These are phyloP conservation scores for Monosporascus cannonballus DNA, from an alignment of 2,329 filamentous ascomycete species.

Conservation along the genomic window DNA sequence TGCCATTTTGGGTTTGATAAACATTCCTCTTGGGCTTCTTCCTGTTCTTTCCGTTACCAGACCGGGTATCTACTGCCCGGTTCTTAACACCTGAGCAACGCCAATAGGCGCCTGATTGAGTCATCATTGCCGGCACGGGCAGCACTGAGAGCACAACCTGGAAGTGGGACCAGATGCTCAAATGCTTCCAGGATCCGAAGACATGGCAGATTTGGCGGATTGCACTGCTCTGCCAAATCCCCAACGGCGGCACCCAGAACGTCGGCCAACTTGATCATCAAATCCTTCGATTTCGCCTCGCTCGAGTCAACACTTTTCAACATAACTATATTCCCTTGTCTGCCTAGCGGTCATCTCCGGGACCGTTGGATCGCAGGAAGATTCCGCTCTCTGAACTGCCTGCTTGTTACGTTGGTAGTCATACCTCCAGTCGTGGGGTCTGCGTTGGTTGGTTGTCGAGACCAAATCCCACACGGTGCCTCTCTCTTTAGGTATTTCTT, in stretches of 20 bases:
- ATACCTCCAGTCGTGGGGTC: slow-evolving; percentile 46
- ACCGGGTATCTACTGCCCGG: slow-evolving; percentile 45
- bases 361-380: slow-evolving; percentile 43
- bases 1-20: slow-evolving; percentile 42
- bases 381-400: slow-evolving; percentile 44
- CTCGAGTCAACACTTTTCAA: slow-evolving; percentile 51
- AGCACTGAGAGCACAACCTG: slow-evolving; percentile 41
- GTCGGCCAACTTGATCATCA: slow-evolving; percentile 53
- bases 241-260: slow-evolving; percentile 55
- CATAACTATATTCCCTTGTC: slow-evolving; percentile 52
- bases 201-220: slow-evolving; percentile 54
- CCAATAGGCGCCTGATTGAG: slow-evolving; percentile 38
- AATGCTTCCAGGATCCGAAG: slow-evolving; percentile 52
- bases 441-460: slow-evolving; percentile 45
- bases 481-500: slow-evolving; percentile 54
- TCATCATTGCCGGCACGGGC: slow-evolving; percentile 45
- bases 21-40: slow-evolving; percentile 47
- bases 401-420: slow-evolving; percentile 44
- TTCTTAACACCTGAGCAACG: slow-evolving; percentile 52
- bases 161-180: slow-evolving; percentile 43
- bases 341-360: slow-evolving; percentile 40
- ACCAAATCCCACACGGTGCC: slow-evolving; percentile 31
- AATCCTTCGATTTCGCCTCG: slow-evolving; percentile 48
- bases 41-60: slow-evolving; percentile 43
- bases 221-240: slow-evolving; percentile 48